A percentile compares a stretch with the other conserved stretches of the same genome.
Conservation (phyloP, 2,329 filamentous ascomycete species). For the Cryphonectria japonica region DNA sequence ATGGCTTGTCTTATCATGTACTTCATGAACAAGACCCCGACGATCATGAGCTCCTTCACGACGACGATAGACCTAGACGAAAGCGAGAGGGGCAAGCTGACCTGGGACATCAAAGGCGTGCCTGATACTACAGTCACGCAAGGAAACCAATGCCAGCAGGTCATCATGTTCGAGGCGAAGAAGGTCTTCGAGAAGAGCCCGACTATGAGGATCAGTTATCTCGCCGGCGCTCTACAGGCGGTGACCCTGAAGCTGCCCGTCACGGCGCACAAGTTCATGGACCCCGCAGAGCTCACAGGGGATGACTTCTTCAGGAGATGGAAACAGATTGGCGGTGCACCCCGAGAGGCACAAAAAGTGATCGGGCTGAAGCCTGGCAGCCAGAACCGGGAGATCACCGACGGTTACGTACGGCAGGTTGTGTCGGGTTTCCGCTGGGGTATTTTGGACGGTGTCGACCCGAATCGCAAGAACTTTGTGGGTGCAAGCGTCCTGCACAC, state of each 20-base stretch:
- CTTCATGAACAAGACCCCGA: conserved; percentile 91
- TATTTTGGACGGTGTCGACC: conserved; percentile 82
- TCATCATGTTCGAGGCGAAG: conserved; percentile 90
- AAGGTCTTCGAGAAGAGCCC: conserved; percentile 81
- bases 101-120: conserved; percentile 84
- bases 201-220: conserved; percentile 91
- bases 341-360: conserved; percentile 85
- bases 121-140: conserved; percentile 80
- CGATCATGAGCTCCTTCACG: conserved; percentile 86
- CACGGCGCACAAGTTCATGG: conserved; percentile 94
- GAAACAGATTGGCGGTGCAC: conserved; percentile 93
- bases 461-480: conserved; percentile 91
- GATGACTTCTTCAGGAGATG: conserved; percentile 99
- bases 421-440: conserved; percentile 91
- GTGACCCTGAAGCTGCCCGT: conserved; percentile 90
- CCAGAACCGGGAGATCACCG: conserved; percentile 67
- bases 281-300: conserved; percentile 78
- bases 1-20: conserved; percentile 95
- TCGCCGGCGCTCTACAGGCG: conserved; percentile 90
- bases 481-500: conserved; percentile 87
- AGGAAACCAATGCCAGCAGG: conserved; percentile 83
- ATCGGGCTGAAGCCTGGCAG: conserved; percentile 67
- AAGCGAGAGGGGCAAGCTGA: conserved; percentile 66
- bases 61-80: conserved; percentile 86
- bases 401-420: conserved; percentile 70